Evolutionary conservation across 441 rosid species (phyloP), one percentile per base, ranked within the genome.

Genomic region (Geranium incanum): DNA sequence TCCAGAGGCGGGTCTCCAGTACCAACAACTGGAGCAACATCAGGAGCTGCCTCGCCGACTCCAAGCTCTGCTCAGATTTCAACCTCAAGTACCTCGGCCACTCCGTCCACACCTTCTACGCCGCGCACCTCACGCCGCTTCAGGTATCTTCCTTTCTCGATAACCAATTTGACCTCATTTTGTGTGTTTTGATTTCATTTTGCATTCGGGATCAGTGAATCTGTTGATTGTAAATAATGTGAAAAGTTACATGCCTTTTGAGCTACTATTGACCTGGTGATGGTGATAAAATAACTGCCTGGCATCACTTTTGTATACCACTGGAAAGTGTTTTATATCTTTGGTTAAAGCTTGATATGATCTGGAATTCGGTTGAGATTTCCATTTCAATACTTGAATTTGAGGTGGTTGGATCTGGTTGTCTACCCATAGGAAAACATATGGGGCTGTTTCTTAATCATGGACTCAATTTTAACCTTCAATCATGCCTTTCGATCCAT

Each of bases 1-100:
- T 91, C 79, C 90, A 86, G 80, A 89, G 86, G 72, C 86, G 96
- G 72, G 91, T 93, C 55, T 80, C 16, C 23, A 71, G 62, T 68
- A 37, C 72, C 18, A 86, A 89, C 79, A 86, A 87, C 66, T 93
- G 97, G 98, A 86, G 79, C 23, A 91, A 70, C 86, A 85, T 93
- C 66, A 85, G 76, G 87, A 93, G 97, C 73, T 93, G 97, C 76
- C 79, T 93, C 87, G 60, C 64, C 71, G 91, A 86, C 28, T 69
- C 81, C 66, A 85, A 86, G 70, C 78, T 88, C 68, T 93, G 98
- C 70, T 18, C 83, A 50, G 73, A 70, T 18, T 91, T 87, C 74
- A 70, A 69, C 0, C 1, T 74, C 0, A 79, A 78, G 75, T 81
- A 79, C 76, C 5, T 45, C 57, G 3, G 33, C 37, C 86, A 71